Evolutionary conservation across 768 basidiomycete genomes (phyloP), one percentile per base, ranked within the genome.

Genomic region (Auriscalpium orientale): DNA sequence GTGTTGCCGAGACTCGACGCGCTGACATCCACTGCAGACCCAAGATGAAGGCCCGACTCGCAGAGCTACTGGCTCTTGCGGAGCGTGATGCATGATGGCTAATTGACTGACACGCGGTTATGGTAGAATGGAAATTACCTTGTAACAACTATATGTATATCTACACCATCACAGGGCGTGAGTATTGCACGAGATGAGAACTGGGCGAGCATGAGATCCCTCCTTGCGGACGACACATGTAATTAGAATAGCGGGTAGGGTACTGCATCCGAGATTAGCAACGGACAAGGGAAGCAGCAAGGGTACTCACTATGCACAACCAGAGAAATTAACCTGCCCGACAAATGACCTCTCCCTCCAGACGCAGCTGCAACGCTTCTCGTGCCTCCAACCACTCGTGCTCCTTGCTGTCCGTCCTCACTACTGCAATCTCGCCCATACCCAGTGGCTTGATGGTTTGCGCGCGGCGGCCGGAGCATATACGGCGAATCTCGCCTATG

Each of bases 401-500:
- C 66, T 88, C 83, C 72, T 73, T 81, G 64, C 76, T 78, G 62
- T 76, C 77, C 50, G 88, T 92, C 70, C 75, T 79, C 16, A 99
- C 83, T 10, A 98, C 81, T 20, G 90, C 89, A 61, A 98, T 82
- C 74, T 99, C 97, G 16, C 97, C 95, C 78, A 98, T 82, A 0
- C 87, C 86, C 53, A 98, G 74, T 0, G 95, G 92, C 57, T 83
- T 83, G 12, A 97, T 79, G 10, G 82, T 84, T 67, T 89, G 83
- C 8, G 87, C 90, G 56, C 92, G 75, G 54, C 89, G 72, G 7
- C 97, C 97, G 1, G 85, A 83, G 64, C 93, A 89, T 40, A 98
- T 76, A 20, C 85, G 70, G 44, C 83, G 72, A 49, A 99, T 79
- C 64, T 97, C 95, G 3, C 77, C 71, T 37, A 78, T 56, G 47